A percentile compares a stretch with the other conserved stretches of the same genome.
Evolutionary conservation across 2,329 filamentous ascomycete species (phyloP).

Genomic region (Xylariaceae sp.): DNA sequence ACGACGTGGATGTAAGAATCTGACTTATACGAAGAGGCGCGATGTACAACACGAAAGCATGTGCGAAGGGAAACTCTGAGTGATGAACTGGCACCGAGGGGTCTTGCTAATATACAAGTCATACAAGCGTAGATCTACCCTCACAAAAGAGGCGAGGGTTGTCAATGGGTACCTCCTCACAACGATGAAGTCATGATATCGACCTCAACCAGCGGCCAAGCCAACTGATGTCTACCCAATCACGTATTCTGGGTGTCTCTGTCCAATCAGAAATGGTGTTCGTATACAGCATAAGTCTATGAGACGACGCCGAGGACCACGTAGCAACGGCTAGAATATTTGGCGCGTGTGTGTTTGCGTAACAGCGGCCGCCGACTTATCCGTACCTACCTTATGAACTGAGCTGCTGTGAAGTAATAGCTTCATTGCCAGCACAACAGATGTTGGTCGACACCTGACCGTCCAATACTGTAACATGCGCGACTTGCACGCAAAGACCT

Average conservation of each 20-base stretch:
- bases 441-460: not conserved
- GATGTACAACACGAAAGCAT: not conserved
- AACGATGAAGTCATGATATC: slow-evolving; percentile 7
- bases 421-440: no score
- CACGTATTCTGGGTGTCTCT: not conserved
- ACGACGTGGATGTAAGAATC: not conserved
- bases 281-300: not conserved
- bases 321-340: not conserved
- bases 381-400: not conserved
- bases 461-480: no score
- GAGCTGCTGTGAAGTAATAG: not conserved
- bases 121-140: no score
- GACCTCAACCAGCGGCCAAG: not conserved
- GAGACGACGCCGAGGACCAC: not conserved
- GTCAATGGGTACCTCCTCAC: not conserved
- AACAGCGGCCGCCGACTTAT: not conserved
- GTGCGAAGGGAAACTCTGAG: no score
- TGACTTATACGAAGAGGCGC: not conserved
- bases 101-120: not conserved
- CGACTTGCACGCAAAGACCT: no score
- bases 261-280: not conserved
- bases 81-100: not conserved
- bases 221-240: not conserved
- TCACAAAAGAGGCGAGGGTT: no score
- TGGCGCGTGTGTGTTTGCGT: not conserved